phyloP scores from a whole-genome alignment of 495 filamentous ascomycete species.

The Aspergillus funiculosus region DNA sequence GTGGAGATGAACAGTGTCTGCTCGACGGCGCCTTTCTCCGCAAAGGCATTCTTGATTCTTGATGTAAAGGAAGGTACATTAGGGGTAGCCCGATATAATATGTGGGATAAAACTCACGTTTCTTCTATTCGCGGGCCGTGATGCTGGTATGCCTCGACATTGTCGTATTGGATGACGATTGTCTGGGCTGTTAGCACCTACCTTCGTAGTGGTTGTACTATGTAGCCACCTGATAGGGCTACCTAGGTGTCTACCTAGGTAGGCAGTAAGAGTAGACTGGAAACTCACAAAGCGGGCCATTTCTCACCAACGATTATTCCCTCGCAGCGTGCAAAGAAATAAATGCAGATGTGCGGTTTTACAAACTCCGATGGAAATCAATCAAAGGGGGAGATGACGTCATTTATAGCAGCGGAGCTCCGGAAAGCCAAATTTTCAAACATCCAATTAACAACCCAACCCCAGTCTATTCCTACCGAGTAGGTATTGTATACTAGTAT shows the following conservation, averaged over 20 bases:
- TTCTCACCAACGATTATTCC: too few relatives aligned
- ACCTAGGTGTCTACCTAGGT: background rate
- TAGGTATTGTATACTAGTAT: background rate
- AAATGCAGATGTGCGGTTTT: too few relatives aligned
- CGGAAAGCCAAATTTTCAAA: background rate
- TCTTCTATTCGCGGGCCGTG: constrained; percentile 14
- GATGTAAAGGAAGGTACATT: too few relatives aligned
- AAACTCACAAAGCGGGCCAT: too few relatives aligned
- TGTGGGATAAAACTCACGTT: constrained; percentile 1
- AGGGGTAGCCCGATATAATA: too few relatives aligned
- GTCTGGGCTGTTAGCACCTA: constrained; percentile 6
- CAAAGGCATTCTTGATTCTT: constrained; percentile 10
- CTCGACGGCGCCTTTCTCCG: constrained; percentile 9
- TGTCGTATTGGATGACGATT: constrained; percentile 16
- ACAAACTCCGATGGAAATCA: too few relatives aligned
- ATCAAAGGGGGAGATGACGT: too few relatives aligned
- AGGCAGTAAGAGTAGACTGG: too few relatives aligned
- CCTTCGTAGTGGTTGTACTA: constrained; percentile 9
- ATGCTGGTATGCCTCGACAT: constrained; percentile 12
- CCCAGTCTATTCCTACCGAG: background rate
- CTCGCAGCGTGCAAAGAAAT: too few relatives aligned
- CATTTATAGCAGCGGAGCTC: background rate
- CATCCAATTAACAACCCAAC: background rate
- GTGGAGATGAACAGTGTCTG: constrained; percentile 16
- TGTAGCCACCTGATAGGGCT: background rate